Evolutionary conservation across 371 early-diverging fungal species (phyloP), one percentile per base, ranked within the genome.

Genomic region (Haplosporangium sp.): DNA sequence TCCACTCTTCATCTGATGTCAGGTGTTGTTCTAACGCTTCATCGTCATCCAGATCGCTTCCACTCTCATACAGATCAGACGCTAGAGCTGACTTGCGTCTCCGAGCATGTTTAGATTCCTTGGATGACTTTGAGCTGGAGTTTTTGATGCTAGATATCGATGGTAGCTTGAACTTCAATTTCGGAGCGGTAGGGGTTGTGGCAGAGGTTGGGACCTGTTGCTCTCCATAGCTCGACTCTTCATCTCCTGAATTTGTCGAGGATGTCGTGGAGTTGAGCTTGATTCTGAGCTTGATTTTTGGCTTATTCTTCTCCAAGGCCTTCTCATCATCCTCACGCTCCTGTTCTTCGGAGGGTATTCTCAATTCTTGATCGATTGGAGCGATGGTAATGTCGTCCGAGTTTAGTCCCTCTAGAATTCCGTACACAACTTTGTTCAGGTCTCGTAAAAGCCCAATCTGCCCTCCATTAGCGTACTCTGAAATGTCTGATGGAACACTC

Each of bases 1-100:
- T 79, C 71, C 78, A 74, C 15, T 77, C 78, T 34, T 76, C 71
- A 39, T 77, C 71, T 27, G 77, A 75, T 20, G 61, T 71, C 20
- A 63, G 35, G 2, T 48, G 42, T 39, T 72, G 58, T 6, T 52
- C 55, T 48, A 34, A 35, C 7, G 66, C 65, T 37, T n/a, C 27
- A 53, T 58, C 34, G 38, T 47, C 48, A 45, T 66, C 72, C 65
- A 59, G 50, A 11, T 52, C 56, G 20, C 65, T 71, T 13, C 57
- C 65, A 34, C 57, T 69, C 17, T 48, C 63, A 17, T 47, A 63
- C 10, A 48, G 4, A 35, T 45, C 61, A 4, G 50, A 20, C 0
- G 20, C 56, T 0, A 40, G 19, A 3, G 44, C 10, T 38, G 10
- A 35, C 45, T 61, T 65, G 15, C 34, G n/a, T n/a, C 45, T 55